Conservation (phyloP, 345 rosid genomes). For the Gossypium stocksii region DNA sequence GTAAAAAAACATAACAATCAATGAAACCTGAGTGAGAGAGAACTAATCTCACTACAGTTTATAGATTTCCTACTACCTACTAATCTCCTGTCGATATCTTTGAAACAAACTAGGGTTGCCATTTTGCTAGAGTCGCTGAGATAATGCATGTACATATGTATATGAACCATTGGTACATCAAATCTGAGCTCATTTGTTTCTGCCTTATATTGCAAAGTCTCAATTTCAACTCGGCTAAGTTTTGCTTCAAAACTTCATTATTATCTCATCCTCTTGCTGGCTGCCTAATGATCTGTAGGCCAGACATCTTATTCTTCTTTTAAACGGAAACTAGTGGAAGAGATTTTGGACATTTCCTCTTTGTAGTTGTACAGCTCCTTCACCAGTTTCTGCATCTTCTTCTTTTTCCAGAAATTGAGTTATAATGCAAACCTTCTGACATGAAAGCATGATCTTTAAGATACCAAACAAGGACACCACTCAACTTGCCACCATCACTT, state of each 20-base stretch:
- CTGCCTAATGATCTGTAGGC: slow-evolving; percentile 23
- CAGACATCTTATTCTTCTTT: slow-evolving; percentile 36
- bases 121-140: slow-evolving; percentile 8
- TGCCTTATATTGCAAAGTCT: slow-evolving; percentile 36
- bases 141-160: background rate
- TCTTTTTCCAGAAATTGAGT: slow-evolving; percentile 7
- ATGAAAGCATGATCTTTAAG: slow-evolving; percentile 6
- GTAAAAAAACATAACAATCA: too few relatives aligned
- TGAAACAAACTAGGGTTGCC: background rate
- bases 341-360: slow-evolving; percentile 46
- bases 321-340: slow-evolving; percentile 40
- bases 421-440: slow-evolving; percentile 11
- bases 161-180: background rate
- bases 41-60: background rate
- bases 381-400: slow-evolving; percentile 23
- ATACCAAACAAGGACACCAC: slow-evolving; percentile 7
- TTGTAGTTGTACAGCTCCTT: slow-evolving; percentile 20
- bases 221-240: slow-evolving; percentile 43
- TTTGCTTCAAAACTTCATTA: slow-evolving; percentile 35
- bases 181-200: slow-evolving; percentile 33
- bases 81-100: background rate
- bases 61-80: background rate
- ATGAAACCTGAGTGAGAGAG: background rate
- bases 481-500: slow-evolving; percentile 23
- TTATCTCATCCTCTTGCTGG: slow-evolving; percentile 41